phyloP scores from a whole-genome alignment of 305 asterid species.

The Fraxinus angustifolia region DNA sequence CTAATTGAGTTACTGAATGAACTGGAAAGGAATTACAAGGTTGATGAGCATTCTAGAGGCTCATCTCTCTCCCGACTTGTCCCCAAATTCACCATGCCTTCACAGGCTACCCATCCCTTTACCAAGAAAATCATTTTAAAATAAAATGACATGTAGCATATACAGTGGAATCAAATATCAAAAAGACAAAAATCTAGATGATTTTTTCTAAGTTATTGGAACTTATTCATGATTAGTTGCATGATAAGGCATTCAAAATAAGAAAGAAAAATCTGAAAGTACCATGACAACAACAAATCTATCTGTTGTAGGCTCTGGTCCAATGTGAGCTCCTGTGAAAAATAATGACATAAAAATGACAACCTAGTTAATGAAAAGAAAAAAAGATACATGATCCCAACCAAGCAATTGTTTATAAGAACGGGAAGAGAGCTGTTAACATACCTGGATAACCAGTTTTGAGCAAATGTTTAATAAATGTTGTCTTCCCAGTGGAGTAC shows the following conservation, averaged over 20 bases:
- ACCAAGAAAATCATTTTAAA: not conserved
- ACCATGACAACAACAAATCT: constrained; percentile 99
- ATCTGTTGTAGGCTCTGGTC: constrained; percentile 98
- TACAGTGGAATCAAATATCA: constrained; percentile 7
- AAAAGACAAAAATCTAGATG: constrained; percentile 21
- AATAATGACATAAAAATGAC: constrained; percentile 5
- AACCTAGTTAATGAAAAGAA: not conserved
- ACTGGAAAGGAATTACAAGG: not conserved
- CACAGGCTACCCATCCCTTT: not conserved
- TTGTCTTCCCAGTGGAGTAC: constrained; percentile 93
- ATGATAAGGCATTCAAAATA: not conserved
- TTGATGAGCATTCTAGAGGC: not conserved
- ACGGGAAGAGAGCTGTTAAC: constrained; percentile 1
- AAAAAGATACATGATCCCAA: constrained; percentile 7
- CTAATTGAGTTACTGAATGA: not conserved
- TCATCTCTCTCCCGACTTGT: not conserved
- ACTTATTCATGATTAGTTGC: not conserved
- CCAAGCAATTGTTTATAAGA: not conserved
- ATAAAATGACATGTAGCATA: not conserved
- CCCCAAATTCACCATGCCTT: not conserved
- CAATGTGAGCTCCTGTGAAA: constrained; percentile 84
- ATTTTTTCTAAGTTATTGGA: not conserved
- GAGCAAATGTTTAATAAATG: constrained; percentile 91
- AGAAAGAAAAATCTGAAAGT: constrained; percentile 8
- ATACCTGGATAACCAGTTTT: constrained; percentile 79